A percentile compares a stretch with the other conserved stretches of the same genome.
These are phyloP conservation scores for Phytophthora lateralis DNA, from an alignment of 352 stramenopile genomes.

Conservation along the genomic window DNA sequence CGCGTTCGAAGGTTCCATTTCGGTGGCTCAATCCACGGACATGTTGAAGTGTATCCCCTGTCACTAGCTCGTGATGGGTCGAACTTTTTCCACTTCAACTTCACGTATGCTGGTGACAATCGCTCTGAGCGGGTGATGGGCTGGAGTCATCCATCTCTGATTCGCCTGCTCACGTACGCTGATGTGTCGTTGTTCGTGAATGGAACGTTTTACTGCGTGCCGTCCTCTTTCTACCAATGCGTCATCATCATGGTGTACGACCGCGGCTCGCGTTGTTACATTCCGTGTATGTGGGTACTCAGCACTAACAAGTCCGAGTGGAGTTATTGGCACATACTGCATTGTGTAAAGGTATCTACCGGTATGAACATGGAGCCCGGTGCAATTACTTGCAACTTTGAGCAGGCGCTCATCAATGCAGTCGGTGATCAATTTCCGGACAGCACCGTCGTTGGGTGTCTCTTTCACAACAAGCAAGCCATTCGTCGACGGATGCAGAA, in stretches of 20 bases:
- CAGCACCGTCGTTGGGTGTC: neutral
- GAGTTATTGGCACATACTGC: slow-evolving; percentile 18
- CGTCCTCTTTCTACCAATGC: slow-evolving; percentile 16
- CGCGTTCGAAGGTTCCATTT: slow-evolving; percentile 3
- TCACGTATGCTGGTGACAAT: slow-evolving; percentile 11
- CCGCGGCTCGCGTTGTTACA: neutral
- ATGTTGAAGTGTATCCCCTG: slow-evolving; percentile 19
- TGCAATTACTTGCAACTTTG: slow-evolving; percentile 20
- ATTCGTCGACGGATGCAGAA: too few species aligned
- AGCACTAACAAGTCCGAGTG: slow-evolving; percentile 1
- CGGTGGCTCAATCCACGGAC: slow-evolving; percentile 15
- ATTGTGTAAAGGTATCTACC: slow-evolving; percentile 6
- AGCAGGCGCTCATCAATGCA: slow-evolving; percentile 19
- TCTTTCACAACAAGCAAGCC: neutral
- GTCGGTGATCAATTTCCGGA: slow-evolving; percentile 20
- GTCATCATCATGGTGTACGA: slow-evolving; percentile 32
- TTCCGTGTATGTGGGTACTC: slow-evolving; percentile 13
- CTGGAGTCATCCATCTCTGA: slow-evolving; percentile 25
- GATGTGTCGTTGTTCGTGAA: slow-evolving; percentile 30
- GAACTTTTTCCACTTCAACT: slow-evolving; percentile 32
- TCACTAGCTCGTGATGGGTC: slow-evolving; percentile 3
- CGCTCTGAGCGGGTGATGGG: slow-evolving; percentile 19
- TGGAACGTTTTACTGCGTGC: slow-evolving; percentile 26
- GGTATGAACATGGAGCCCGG: slow-evolving; percentile 7
- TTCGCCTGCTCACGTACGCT: slow-evolving; percentile 19